Conservation (phyloP, 225 moss, liverwort and hornwort genomes). For the Polytrichum commune region DNA sequence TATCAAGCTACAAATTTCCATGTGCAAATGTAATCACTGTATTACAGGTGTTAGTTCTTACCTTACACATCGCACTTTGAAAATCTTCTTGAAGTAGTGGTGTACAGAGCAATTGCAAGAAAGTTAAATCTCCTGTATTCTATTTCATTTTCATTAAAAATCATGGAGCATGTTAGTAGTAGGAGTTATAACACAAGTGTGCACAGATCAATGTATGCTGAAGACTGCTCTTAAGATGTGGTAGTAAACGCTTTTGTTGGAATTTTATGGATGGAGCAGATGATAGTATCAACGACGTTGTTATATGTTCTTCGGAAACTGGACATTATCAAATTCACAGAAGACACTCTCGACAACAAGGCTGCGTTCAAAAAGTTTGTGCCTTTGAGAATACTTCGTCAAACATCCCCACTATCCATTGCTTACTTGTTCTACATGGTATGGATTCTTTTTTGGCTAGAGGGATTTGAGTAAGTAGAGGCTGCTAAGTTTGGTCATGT, state of each 20-base stretch:
- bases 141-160: no score
- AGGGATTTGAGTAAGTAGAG: no score
- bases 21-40: constrained; percentile 98
- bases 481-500: no score
- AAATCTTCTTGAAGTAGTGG: not conserved
- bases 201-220: no score
- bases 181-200: no score
- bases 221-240: no score
- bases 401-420: constrained; percentile 79
- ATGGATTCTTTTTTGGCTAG: constrained; percentile 9
- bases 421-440: constrained; percentile 98
- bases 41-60: constrained; percentile 56
- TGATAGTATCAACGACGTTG: constrained; percentile 77
- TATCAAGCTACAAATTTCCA: constrained; percentile 83
- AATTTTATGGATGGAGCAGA: constrained; percentile 46
- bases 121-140: no score
- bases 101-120: no score
- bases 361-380: constrained; percentile 66
- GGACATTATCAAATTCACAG: constrained; percentile 72
- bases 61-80: not conserved
- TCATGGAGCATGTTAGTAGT: no score
- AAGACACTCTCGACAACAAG: constrained; percentile 42
- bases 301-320: constrained; percentile 72
- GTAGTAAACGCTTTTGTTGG: constrained; percentile 3
- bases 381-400: constrained; percentile 56